A percentile compares a stretch with the other conserved stretches of the same genome.
phyloP scores from a whole-genome alignment of 1,284 basidiomycete genomes.

The Agaricales sp. region DNA sequence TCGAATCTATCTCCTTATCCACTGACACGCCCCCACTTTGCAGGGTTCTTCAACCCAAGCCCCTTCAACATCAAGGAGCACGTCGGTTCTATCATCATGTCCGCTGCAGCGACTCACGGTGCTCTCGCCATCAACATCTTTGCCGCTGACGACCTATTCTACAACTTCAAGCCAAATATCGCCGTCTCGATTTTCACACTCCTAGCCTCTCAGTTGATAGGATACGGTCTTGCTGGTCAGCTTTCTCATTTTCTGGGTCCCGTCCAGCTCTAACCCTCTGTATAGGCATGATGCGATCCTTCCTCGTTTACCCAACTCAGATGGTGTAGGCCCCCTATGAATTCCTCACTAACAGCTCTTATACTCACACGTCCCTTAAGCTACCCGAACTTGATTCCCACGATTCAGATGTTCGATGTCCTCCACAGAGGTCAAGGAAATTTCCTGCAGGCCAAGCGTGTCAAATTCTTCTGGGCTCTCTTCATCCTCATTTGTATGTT shows the following conservation, averaged over 20 bases:
- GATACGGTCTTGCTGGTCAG: slow-evolving; percentile 24
- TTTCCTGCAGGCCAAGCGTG: slow-evolving; percentile 39
- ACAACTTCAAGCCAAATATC: slow-evolving; percentile 23
- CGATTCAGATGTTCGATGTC: slow-evolving; percentile 31
- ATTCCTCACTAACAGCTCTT: too few relatives aligned
- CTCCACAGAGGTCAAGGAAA: slow-evolving; percentile 38
- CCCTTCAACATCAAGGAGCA: slow-evolving; percentile 53
- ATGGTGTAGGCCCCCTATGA: slow-evolving; percentile 16
- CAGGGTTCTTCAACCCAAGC: slow-evolving; percentile 15
- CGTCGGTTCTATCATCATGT: slow-evolving; percentile 63
- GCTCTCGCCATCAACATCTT: slow-evolving; percentile 34
- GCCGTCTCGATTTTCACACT: slow-evolving; percentile 27
- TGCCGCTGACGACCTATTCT: slow-evolving; percentile 27
- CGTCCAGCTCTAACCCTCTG: slow-evolving; percentile 1
- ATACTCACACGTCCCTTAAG: too few relatives aligned
- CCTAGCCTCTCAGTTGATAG: slow-evolving; percentile 29
- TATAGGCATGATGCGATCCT: slow-evolving; percentile 5
- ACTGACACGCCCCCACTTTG: too few relatives aligned
- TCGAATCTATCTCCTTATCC: slow-evolving; percentile 24
- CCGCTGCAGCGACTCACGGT: slow-evolving; percentile 33
- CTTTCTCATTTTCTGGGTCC: neutral
- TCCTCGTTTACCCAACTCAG: slow-evolving; percentile 13
- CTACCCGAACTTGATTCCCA: slow-evolving; percentile 20
- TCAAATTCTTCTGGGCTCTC: slow-evolving; percentile 47
- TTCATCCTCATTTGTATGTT: slow-evolving; percentile 41